Evolutionary conservation across 2,329 filamentous ascomycete species (phyloP), one percentile per base, ranked within the genome.

Genomic region (Trichoderma polysporum): DNA sequence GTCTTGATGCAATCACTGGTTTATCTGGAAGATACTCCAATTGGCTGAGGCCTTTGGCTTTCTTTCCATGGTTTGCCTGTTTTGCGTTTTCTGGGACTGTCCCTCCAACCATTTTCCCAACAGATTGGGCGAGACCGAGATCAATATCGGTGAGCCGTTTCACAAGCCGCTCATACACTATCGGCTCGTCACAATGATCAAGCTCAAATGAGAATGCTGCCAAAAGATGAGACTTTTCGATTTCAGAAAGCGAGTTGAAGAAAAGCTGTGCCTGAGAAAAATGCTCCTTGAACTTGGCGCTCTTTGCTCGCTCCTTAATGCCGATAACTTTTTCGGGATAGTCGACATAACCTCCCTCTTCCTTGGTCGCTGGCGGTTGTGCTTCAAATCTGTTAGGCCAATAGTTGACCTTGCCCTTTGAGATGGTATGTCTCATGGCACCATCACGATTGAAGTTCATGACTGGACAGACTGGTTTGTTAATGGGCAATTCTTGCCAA

Each of bases 361-460:
- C 78, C 3, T 79, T 73, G 0, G 81, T 83, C 0, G 90, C 88
- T 0, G 92, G 90, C 0, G 90, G 89, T 12, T 91, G 89, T 37
- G 82, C 82, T 1, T 88, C 88, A 57, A 80, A 86, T 25, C 86
- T 86, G 37, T 79, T 79, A 74, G 90, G 90, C 68, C 90, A 79
- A 0, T 89, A 90, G 77, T 91, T 92, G 56, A 90, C 88, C 0
- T 83, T 83, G 75, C 92, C 81, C 79, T 70, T 90, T 25, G 85
- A 87, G 70, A 95, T 93, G 3, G 84, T 88, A 76, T 94, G 91
- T 3, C 90, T 85, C 73, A 89, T 85, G 6, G 86, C 84, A 3
- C 92, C 91, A 67, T 95, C 92, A 0, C 91, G 88, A 78, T 93
- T 90, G 74, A 90, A 85, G 78, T 90, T 92, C 84, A 92, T 88